Evolutionary conservation across 768 basidiomycete species (phyloP).

Genomic region (Rhizopogon sp.): DNA sequence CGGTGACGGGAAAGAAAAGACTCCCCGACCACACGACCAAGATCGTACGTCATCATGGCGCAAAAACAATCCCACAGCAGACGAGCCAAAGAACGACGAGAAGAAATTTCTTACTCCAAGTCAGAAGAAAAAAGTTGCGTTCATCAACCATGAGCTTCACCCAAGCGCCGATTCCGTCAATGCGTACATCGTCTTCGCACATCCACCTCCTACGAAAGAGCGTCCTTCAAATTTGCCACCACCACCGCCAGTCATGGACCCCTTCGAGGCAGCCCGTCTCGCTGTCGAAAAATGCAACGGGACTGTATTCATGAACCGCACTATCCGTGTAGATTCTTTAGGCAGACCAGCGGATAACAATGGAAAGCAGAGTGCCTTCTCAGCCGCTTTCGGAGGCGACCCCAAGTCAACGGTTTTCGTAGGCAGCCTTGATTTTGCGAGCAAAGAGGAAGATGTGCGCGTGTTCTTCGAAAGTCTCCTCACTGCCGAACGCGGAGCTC

Average conservation of each 20-base stretch:
- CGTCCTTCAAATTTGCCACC: conserved; percentile 51
- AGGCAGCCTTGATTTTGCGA: conserved; percentile 88
- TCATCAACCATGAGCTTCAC: conserved; percentile 92
- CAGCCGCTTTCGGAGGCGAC: conserved; percentile 38
- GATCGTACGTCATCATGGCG: conserved; percentile 61
- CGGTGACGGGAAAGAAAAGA: conserved; percentile 17
- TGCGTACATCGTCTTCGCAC: conserved; percentile 89
- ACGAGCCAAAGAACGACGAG: conserved; percentile 36
- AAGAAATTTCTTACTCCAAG: conserved; percentile 71
- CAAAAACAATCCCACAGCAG: conserved; percentile 38
- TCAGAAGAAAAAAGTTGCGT: conserved; percentile 92
- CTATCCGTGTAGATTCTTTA: conserved; percentile 75
- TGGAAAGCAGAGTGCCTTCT: conserved; percentile 17
- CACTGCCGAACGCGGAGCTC: conserved; percentile 62
- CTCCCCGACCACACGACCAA: conserved; percentile 44
- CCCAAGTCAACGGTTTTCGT: conserved; percentile 86
- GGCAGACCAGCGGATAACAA: conserved; percentile 21
- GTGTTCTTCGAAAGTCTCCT: conserved; percentile 81
- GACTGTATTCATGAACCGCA: conserved; percentile 67
- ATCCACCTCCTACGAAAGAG: conserved; percentile 39
- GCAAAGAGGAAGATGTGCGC: conserved; percentile 86
- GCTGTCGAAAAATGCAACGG: conserved; percentile 63
- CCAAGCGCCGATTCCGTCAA: conserved; percentile 69
- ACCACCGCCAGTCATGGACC: conserved; percentile 46
- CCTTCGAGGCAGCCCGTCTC: conserved; percentile 61